Evolutionary conservation across 148 eudicot species (phyloP), one percentile per base, ranked within the genome.

Genomic region (Pharnaceum exiguum): DNA sequence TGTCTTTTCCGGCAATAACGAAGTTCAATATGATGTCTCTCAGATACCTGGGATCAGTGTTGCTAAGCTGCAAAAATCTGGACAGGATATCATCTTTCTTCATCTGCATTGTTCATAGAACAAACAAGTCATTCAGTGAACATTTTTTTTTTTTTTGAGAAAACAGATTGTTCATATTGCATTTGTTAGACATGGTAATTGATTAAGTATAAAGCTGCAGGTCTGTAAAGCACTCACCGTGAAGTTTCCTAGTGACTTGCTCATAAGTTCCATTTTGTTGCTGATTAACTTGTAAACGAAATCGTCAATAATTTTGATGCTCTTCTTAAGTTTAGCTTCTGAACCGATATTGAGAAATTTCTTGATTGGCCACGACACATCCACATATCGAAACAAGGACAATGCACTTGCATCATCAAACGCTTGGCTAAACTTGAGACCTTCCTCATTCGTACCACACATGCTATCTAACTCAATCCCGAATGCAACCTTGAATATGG

Each of bases 1-100:
- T 84, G 71, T 90, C 97, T 62, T 90, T 87, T 0, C 96, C 97
- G 22, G 96, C 97, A 24, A 85, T 80, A 46, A 87, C 66, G 65
- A 90, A 87, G 67, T 68, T 90, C 51, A 90, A 60, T 24, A 82
- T 74, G 59, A 90, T 80, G 59, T 90, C 97, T 32, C 83, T 59
- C 63, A 90, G 74, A 55, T 79, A 90, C 64, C 79, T 84, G 0
- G 76, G 75, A 70, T 84, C 77, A 3, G 62, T 70, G 60, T 75
- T 68, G 29, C 22, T 51, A 57, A 52, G 52, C 43, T 67, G 68
- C 60, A 88, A 51, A 58, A 88, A 82, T 51, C 96, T 78, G 5
- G 96, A 77, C 63, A 88, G 58, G 21, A 85, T 79, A n/a, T 85
- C 83, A 10, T 79, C 81, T 60, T 81, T 83, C 71, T 76, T 76